phyloP scores from a whole-genome alignment of 352 stramenopile genomes.

The Globisporangium acanthophoron region DNA sequence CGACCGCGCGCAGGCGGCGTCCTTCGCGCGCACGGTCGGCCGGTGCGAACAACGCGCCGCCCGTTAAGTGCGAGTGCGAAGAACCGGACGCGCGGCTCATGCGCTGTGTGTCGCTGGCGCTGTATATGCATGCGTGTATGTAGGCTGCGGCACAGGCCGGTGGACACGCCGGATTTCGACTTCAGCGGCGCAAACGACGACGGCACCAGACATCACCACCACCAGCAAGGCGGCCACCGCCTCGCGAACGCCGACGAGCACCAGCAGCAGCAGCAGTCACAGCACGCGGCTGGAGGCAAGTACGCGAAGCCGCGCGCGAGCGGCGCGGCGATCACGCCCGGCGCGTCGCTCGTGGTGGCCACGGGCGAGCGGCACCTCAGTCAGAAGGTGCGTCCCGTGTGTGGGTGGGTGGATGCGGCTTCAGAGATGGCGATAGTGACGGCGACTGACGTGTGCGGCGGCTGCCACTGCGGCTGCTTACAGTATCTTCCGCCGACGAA shows the following conservation, averaged over 20 bases:
- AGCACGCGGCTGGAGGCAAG: neutral
- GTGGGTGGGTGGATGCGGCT: neutral
- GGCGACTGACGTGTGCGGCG: neutral
- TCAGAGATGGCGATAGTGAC: neutral
- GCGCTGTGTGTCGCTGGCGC: neutral
- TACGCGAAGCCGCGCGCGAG: slow-evolving; percentile 10
- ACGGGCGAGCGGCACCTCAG: slow-evolving; percentile 5
- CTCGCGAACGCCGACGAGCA: neutral
- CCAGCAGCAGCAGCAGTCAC: neutral
- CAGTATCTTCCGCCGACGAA: slow-evolving; percentile 3
- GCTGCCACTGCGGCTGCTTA: neutral
- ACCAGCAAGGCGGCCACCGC: neutral
- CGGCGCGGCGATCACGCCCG: slow-evolving; percentile 9
- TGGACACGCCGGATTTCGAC: neutral
- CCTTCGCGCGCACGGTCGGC: neutral
- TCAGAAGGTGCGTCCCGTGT: slow-evolving; percentile 2
- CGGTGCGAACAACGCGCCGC: too few relatives aligned
- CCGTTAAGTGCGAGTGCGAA: too few relatives aligned
- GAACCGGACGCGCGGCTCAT: too few relatives aligned
- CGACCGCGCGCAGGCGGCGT: neutral
- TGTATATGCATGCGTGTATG: neutral
- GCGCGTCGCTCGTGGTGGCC: slow-evolving; percentile 6
- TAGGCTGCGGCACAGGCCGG: neutral
- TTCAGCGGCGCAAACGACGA: slow-evolving; percentile 1
- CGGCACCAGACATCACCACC: neutral